Conservation (phyloP, 2,329 filamentous ascomycete genomes). For the Tolypocladium pustulatum region DNA sequence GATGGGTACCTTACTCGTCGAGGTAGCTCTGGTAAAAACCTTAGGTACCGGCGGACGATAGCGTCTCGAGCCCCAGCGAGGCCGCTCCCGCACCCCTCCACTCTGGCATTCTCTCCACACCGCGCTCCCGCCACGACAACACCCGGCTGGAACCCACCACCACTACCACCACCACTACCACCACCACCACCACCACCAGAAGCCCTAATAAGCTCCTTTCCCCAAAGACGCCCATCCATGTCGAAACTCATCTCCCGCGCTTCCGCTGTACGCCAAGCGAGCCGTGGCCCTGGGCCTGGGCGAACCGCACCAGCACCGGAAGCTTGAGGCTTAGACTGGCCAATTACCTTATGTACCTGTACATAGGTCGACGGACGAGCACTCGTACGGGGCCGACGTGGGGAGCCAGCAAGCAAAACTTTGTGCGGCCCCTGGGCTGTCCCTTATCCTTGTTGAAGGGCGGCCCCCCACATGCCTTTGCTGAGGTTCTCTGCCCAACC, state of each 20-base stretch:
- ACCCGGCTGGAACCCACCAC: not conserved
- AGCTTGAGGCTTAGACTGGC: conserved; percentile 5
- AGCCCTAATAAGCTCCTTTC: not conserved
- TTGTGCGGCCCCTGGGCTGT: not conserved
- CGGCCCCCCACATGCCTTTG: not conserved
- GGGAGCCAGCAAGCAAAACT: not conserved
- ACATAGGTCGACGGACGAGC: no score
- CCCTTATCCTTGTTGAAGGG: not conserved
- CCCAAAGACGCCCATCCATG: not conserved
- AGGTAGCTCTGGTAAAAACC: no score
- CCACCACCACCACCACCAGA: no score
- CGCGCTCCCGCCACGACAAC: not conserved
- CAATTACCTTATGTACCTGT: no score
- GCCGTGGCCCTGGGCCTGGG: not conserved
- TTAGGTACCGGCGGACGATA: not conserved
- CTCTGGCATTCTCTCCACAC: not conserved
- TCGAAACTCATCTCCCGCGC: conserved; percentile 3
- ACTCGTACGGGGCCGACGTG: not conserved
- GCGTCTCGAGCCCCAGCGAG: not conserved
- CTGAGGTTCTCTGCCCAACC: not conserved
- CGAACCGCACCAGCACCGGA: conserved; percentile 2
- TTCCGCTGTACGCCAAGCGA: conserved; percentile 1
- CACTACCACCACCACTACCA: not conserved
- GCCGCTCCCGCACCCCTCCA: not conserved
- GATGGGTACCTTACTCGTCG: no score